Evolutionary conservation across 1,284 basidiomycete genomes (phyloP), one percentile per base, ranked within the genome.

Genomic region (Takashimella tepidaria): DNA sequence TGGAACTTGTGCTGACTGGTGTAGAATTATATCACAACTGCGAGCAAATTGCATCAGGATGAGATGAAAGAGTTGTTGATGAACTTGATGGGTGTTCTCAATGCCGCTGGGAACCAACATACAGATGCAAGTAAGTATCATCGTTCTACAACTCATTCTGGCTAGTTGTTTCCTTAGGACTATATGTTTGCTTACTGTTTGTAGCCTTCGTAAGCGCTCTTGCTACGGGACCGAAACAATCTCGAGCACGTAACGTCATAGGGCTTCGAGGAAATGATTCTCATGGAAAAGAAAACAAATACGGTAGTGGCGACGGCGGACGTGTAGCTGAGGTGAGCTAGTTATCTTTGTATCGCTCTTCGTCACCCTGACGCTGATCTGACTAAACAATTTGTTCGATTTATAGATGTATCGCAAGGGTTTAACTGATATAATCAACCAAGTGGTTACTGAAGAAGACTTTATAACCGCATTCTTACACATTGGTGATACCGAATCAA

Each of bases 401-500:
- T 8, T n/a, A n/a, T 57, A 93, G 86, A 87, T 86, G 1, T 86
- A 96, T 58, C 80, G 81, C 26, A 79, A 83, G 47, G 82, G 89
- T 11, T 77, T 98, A 3, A 83, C 87, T 46, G 85, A 89, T 70
- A 80, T 97, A 4, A 81, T 86, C 5, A 84, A 85, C 2, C 80
- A 87, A 50, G 80, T 98, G 13, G 84, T 86, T 54, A 82, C 82
- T 10, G 95, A 98, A 75, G 85, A 89, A 67, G 84, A 85, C 16
- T 98, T 98, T 74, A 85, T 98, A 58, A 83, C 86, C 8, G 89
- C 93, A 63, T 92, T 98, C 71, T 78, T 98, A 44, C 92, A 95
- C 69, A 88, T 96, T 68, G 87, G 88, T 59, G 90, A 95, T 66
- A 83, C 85, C 44, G 84, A 84, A 22, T 80, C 90, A 19, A 97